These are phyloP conservation scores for Magnolia kwangsiensis DNA, from an alignment of 164 flowering plant genomes.

Conservation along the genomic window DNA sequence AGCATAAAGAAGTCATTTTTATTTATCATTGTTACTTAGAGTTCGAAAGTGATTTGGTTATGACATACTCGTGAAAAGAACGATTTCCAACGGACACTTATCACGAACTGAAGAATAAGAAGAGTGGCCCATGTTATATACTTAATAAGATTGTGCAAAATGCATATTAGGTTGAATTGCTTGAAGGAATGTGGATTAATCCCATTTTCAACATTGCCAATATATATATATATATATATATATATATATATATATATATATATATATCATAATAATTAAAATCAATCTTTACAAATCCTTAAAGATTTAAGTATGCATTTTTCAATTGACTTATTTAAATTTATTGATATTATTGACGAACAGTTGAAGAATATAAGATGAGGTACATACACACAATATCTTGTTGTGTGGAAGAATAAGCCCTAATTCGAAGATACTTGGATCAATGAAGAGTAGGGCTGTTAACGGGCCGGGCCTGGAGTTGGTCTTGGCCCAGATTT, in stretches of 20 bases:
- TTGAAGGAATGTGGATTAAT: slow-evolving; percentile 2
- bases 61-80: not conserved
- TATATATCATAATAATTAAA: too few relatives aligned
- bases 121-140: not conserved
- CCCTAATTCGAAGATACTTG: not conserved
- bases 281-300: not conserved
- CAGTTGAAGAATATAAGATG: not conserved
- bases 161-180: slow-evolving; percentile 6
- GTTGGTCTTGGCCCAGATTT: too few relatives aligned
- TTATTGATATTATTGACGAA: not conserved
- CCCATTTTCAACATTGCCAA: slow-evolving; percentile 3
- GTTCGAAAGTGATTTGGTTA: slow-evolving; percentile 8
- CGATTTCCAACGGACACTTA: not conserved
- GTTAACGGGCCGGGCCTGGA: too few relatives aligned
- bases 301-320: not conserved
- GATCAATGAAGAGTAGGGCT: not conserved
- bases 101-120: slow-evolving; percentile 2
- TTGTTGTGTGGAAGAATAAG: not conserved
- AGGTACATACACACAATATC: not conserved
- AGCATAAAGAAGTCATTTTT: not conserved
- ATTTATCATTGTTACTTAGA: not conserved
- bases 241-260: too few relatives aligned
- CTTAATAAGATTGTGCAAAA: not conserved
- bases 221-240: too few relatives aligned
- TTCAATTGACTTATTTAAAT: not conserved